Evolutionary conservation across 306 rosid species (phyloP), one percentile per base, ranked within the genome.

Genomic region (Arachis hypogaea): DNA sequence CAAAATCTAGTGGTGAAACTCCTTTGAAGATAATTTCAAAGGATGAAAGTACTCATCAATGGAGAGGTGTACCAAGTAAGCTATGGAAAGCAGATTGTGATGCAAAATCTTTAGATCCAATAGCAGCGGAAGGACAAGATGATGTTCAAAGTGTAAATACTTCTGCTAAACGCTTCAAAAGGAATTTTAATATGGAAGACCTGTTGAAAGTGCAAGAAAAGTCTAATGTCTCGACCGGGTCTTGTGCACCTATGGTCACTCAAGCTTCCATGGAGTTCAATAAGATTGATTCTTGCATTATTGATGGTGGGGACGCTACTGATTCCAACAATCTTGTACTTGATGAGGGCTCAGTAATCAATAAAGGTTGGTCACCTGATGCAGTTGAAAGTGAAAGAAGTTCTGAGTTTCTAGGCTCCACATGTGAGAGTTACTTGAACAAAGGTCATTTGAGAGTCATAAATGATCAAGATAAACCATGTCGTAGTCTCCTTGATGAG

Each of bases 61-160:
- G 92, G 95, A 81, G 79, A 83, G 95, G 85, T 59, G 92, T 89
- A 59, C 95, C 92, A 2, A 73, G 76, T 68, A 87, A 83, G 87
- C 73, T 69, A 61, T 28, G 74, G 57, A 85, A 83, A 76, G 83
- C 71, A 71, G 77, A 66, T 65, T 73, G 75, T 79, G 82, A 81
- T 44, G 85, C 62, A 44, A 22, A 29, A 33, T 68, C 71, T 58
- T 70, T 68, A 45, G 87, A 75, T 69, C 80, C 49, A 54, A 66
- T 72, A 50, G 79, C 77, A 72, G 60, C 71, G 16, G 77, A 74
- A 74, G 73, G 70, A 59, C 71, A 57, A 68, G 82, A 81, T n/a
- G 63, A 64, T 54, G 75, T 69, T 56, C 85, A 78, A 69, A 45
- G 7, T 76, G 80, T 45, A 72, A 82, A 68, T 52, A 14, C 59